Evolutionary conservation across 768 basidiomycete species (phyloP).

Genomic region (Mycena vulgaris): DNA sequence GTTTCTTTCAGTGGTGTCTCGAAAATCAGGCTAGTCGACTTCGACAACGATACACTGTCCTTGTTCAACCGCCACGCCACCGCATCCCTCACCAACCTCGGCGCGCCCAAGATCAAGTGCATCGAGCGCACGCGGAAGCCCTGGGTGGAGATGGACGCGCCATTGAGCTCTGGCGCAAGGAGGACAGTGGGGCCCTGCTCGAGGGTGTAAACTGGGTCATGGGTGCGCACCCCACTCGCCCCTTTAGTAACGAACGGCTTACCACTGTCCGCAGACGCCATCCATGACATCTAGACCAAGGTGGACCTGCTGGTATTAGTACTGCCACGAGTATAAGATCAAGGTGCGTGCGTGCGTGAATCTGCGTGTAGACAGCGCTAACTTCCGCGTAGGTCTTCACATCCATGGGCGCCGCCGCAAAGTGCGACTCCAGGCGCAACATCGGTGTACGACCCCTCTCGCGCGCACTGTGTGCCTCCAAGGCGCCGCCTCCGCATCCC

Average conservation of each 20-base stretch:
- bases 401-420: conserved; percentile 97
- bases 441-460: conserved; percentile 96
- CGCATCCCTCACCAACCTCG: conserved; percentile 91
- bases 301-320: conserved; percentile 93
- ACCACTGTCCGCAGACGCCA: too few species aligned
- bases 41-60: conserved; percentile 96
- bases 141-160: conserved; percentile 90
- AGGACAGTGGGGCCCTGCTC: conserved; percentile 79
- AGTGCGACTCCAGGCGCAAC: conserved; percentile 94
- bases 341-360: conserved; percentile 57
- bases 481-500: conserved; percentile 79
- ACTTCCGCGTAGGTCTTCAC: conserved; percentile 75
- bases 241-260: neutral
- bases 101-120: conserved; percentile 90
- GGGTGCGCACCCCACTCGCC: conserved; percentile 61
- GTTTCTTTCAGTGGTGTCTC: conserved; percentile 74
- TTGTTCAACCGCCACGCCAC: conserved; percentile 98
- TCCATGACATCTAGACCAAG: conserved; percentile 97
- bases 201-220: conserved; percentile 96
- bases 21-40: conserved; percentile 88
- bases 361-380: too few species aligned
- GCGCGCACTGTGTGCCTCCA: conserved; percentile 86
- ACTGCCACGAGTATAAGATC: conserved; percentile 85
- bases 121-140: conserved; percentile 78
- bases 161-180: conserved; percentile 90